phyloP scores from a whole-genome alignment of 1,284 basidiomycete genomes.

The Fereydounia khargensis region DNA sequence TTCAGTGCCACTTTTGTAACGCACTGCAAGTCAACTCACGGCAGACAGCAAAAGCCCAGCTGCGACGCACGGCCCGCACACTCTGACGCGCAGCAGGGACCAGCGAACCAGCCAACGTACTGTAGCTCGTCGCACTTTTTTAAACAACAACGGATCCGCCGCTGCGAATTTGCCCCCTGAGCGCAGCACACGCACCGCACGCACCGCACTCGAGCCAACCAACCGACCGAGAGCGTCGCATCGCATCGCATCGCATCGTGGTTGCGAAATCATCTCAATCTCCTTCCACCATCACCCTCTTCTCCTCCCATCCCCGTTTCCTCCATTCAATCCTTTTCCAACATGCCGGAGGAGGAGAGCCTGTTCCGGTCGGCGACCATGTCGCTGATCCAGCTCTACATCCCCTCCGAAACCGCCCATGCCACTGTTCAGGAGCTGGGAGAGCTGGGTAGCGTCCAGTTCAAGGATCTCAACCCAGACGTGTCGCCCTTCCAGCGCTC shows the following conservation, averaged over 20 bases:
- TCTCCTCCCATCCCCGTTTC: background rate
- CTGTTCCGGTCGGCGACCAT: constrained; percentile 62
- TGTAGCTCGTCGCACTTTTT: too few relatives aligned
- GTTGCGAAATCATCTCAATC: too few relatives aligned
- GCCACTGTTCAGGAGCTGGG: constrained; percentile 92
- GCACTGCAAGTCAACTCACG: too few relatives aligned
- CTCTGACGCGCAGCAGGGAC: too few relatives aligned
- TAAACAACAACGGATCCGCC: too few relatives aligned
- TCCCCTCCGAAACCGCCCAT: constrained; percentile 95
- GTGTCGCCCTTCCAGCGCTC: constrained; percentile 98
- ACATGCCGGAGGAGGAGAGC: constrained; percentile 44
- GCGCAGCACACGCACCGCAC: background rate
- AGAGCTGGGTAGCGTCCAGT: constrained; percentile 92
- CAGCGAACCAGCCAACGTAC: too few relatives aligned
- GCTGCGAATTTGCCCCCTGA: too few relatives aligned
- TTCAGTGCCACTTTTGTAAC: too few relatives aligned
- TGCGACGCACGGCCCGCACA: too few relatives aligned
- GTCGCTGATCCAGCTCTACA: constrained; percentile 96
- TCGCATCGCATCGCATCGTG: background rate
- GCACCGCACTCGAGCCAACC: constrained; percentile 1
- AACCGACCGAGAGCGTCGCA: constrained; percentile 1
- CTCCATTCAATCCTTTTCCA: background rate
- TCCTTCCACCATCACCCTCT: background rate
- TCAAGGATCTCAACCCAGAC: constrained; percentile 94
- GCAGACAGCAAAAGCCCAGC: too few relatives aligned